phyloP scores from a whole-genome alignment of 306 rosid species.

The Arachis stenosperma region DNA sequence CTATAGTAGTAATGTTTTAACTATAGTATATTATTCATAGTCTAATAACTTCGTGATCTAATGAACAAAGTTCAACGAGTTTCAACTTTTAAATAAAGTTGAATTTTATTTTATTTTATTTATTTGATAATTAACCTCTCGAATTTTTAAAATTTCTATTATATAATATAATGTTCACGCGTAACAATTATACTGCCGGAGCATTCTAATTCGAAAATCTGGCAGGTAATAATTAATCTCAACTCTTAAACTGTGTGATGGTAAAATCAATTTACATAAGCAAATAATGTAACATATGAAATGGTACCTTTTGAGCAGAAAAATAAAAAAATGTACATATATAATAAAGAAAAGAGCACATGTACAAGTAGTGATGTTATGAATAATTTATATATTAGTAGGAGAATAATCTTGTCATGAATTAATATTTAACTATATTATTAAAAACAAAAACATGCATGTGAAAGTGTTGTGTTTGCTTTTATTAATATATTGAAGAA shows the following conservation, averaged over 20 bases:
- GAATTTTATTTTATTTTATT: too few species aligned
- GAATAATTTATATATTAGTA: too few species aligned
- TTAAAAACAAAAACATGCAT: conserved; percentile 26
- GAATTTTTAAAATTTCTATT: background rate
- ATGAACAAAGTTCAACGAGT: background rate
- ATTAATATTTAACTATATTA: background rate
- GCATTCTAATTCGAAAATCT: conserved; percentile 1
- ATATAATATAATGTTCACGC: background rate
- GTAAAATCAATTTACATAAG: background rate
- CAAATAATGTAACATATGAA: conserved; percentile 15
- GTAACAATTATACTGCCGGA: background rate
- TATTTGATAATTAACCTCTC: too few species aligned
- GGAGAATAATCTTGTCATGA: background rate
- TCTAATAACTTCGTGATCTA: background rate
- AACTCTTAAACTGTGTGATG: too few species aligned
- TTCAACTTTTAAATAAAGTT: too few species aligned
- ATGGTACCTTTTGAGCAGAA: conserved; percentile 19
- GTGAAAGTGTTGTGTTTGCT: conserved; percentile 14
- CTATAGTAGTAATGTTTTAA: background rate
- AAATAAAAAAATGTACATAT: background rate
- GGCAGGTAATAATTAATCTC: background rate
- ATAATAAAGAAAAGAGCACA: background rate
- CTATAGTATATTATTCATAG: background rate
- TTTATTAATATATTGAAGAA: background rate
- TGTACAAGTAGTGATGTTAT: background rate